A percentile compares a stretch with the other conserved stretches of the same genome.
These are phyloP conservation scores for Neonectria punicea DNA, from an alignment of 2,329 filamentous ascomycete species.

Conservation along the genomic window DNA sequence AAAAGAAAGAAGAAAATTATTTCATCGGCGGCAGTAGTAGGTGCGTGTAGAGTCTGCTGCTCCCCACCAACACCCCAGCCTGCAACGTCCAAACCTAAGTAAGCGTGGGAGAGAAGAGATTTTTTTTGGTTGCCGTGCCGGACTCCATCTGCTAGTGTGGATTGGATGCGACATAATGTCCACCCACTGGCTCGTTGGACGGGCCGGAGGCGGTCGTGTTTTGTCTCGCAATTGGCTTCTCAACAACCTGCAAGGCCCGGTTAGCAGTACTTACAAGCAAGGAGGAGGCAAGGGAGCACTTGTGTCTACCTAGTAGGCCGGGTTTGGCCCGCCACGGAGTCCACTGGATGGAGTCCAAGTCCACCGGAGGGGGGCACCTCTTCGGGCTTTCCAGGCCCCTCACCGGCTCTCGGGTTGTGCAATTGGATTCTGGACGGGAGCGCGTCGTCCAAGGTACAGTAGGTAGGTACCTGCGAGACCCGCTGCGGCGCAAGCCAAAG, in stretches of 20 bases:
- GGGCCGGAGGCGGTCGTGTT: neutral
- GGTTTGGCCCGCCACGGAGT: neutral
- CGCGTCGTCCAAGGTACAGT: no score
- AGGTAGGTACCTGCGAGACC: conserved; percentile 2
- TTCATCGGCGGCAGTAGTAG: neutral
- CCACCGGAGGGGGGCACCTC: neutral
- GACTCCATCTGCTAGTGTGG: neutral
- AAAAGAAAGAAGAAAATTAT: neutral
- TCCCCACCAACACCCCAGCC: no score
- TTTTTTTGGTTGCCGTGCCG: neutral
- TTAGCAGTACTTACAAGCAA: neutral
- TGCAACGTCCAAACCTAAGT: neutral
- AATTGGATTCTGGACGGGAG: no score
- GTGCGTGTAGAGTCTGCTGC: neutral
- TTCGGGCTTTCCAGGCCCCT: conserved; percentile 5
- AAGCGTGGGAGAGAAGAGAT: neutral
- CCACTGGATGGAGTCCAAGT: neutral
- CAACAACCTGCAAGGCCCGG: neutral
- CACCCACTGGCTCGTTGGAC: neutral
- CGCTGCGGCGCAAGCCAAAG: neutral
- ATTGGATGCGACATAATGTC: neutral
- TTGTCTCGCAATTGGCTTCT: neutral
- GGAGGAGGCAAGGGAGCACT: neutral
- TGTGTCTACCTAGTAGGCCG: neutral
- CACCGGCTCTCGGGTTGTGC: neutral